Conservation (phyloP, 352 stramenopile species). For the Pythium brachiatum region DNA sequence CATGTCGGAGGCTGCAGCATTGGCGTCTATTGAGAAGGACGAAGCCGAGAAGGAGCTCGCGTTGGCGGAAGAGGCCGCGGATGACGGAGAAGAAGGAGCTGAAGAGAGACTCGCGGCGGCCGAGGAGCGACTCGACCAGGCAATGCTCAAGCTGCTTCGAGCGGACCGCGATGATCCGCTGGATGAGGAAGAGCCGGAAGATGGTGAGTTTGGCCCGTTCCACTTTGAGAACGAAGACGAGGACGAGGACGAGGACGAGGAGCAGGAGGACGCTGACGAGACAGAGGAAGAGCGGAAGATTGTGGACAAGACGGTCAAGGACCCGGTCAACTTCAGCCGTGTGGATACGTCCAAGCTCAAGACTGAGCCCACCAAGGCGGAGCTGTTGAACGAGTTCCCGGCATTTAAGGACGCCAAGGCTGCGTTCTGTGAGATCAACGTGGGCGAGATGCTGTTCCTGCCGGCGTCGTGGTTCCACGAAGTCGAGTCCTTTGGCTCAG, state of each 20-base stretch:
- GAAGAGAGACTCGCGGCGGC: conserved; percentile 46
- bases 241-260: conserved; percentile 29
- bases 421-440: conserved; percentile 76
- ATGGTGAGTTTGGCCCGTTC: conserved; percentile 51
- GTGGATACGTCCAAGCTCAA: conserved; percentile 55
- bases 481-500: conserved; percentile 84
- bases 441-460: conserved; percentile 96
- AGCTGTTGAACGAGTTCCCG: conserved; percentile 57
- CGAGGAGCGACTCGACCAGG: conserved; percentile 61
- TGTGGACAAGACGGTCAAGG: conserved; percentile 53
- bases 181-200: conserved; percentile 27
- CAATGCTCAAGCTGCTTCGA: conserved; percentile 76
- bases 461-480: conserved; percentile 98
- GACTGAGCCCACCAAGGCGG: conserved; percentile 24
- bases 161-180: conserved; percentile 47
- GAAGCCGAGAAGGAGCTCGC: conserved; percentile 60
- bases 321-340: conserved; percentile 75
- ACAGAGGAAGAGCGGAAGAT: conserved; percentile 17
- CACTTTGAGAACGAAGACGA: conserved; percentile 61
- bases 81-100: conserved; percentile 45
- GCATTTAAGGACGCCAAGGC: conserved; percentile 52
- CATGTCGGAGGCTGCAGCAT: conserved; percentile 45
- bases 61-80: conserved; percentile 51
- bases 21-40: conserved; percentile 62
- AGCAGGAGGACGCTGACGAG: conserved; percentile 33